phyloP scores from a whole-genome alignment of 768 basidiomycete genomes.

The Crepidotus variabilis region DNA sequence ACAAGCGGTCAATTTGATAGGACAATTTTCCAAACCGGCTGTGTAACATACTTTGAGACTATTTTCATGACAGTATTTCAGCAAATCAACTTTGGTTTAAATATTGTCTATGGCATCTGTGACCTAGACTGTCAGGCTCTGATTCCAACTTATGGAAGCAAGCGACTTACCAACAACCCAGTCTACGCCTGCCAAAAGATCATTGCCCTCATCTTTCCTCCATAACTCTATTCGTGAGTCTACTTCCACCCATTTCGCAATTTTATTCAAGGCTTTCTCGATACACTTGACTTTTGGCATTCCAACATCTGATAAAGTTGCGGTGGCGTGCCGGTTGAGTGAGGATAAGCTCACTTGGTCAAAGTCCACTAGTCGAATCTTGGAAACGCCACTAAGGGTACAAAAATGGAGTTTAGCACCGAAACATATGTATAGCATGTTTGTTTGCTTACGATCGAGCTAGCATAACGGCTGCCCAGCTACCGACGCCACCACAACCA shows the following conservation, averaged over 20 bases:
- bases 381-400: constrained; percentile 59
- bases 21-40: too few species aligned
- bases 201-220: constrained; percentile 76
- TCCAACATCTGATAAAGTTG: constrained; percentile 85
- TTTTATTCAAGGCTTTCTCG: constrained; percentile 59
- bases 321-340: constrained; percentile 92
- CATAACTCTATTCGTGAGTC: constrained; percentile 84
- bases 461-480: constrained; percentile 94
- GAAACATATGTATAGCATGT: background rate
- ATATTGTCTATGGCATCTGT: constrained; percentile 97
- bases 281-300: constrained; percentile 87
- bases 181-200: constrained; percentile 76
- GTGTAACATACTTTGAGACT: constrained; percentile 59
- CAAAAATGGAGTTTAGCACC: background rate
- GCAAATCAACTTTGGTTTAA: constrained; percentile 90
- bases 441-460: constrained; percentile 69
- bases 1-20: constrained; percentile 9
- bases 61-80: constrained; percentile 82
- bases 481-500: constrained; percentile 96
- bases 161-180: constrained; percentile 81
- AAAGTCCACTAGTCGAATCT: constrained; percentile 85
- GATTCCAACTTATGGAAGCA: background rate
- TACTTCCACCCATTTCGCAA: constrained; percentile 85
- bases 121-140: background rate
- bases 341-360: constrained; percentile 96